Percentiles rank a stretch among this genome's conserved stretches.
phyloP scores from a whole-genome alignment of 495 filamentous ascomycete species.

The Astrothelium macrocarpum region DNA sequence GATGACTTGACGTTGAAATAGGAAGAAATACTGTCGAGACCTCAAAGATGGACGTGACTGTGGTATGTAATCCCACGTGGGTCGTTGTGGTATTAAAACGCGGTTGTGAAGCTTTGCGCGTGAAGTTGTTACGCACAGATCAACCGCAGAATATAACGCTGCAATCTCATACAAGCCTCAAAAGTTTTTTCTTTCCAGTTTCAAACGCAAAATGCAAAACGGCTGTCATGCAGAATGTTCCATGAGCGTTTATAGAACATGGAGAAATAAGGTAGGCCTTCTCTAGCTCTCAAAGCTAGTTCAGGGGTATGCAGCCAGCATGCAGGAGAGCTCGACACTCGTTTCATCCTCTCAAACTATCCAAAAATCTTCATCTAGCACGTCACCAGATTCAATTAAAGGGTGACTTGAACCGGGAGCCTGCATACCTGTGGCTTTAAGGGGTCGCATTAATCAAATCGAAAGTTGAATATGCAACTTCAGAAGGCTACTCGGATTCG shows the following conservation, averaged over 20 bases:
- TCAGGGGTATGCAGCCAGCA: slow-evolving; percentile 3
- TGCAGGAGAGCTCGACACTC: not conserved
- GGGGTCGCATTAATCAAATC: not conserved
- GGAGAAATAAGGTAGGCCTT: not conserved
- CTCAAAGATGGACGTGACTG: no score
- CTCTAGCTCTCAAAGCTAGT: not conserved
- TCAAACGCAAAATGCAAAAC: not conserved
- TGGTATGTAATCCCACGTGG: not conserved
- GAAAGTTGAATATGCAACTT: not conserved
- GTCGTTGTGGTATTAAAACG: not conserved
- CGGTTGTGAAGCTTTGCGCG: not conserved
- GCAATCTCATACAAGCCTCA: not conserved
- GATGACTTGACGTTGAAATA: not conserved
- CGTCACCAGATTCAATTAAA: not conserved
- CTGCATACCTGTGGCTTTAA: not conserved
- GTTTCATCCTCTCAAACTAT: not conserved
- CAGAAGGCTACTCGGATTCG: not conserved
- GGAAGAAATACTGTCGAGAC: no score
- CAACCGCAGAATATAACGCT: not conserved
- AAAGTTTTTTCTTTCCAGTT: not conserved
- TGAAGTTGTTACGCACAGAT: not conserved
- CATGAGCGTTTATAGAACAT: not conserved
- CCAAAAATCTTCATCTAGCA: not conserved
- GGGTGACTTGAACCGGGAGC: not conserved
- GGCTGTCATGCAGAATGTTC: not conserved